A percentile compares a stretch with the other conserved stretches of the same genome.
Evolutionary conservation across 1,284 basidiomycete genomes (phyloP).

Genomic region (Tilletia indica): DNA sequence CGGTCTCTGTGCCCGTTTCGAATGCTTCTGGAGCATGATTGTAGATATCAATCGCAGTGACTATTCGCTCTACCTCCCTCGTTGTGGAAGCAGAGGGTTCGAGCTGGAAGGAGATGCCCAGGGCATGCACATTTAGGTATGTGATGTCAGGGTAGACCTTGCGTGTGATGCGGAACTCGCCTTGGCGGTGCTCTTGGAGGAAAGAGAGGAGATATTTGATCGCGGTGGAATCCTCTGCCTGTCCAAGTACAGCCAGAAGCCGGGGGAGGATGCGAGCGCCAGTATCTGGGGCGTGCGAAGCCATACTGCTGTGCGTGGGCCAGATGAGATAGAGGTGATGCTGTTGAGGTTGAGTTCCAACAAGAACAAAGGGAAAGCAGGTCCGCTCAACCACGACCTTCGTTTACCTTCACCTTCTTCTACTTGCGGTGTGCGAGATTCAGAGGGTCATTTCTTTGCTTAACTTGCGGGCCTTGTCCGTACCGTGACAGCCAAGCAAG

Average conservation of each 20-base stretch:
- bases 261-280: not conserved
- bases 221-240: not conserved
- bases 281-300: not conserved
- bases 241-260: not conserved
- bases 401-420: too few species aligned
- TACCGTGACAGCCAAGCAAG: too few species aligned
- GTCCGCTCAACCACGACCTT: too few species aligned
- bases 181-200: not conserved
- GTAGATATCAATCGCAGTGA: conserved; percentile 18
- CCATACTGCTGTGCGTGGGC: not conserved
- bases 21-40: not conserved
- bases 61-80: not conserved
- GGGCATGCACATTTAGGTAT: conserved; percentile 11
- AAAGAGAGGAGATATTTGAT: not conserved
- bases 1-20: not conserved
- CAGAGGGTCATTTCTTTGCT: too few species aligned
- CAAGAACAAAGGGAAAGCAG: not conserved
- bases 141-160: conserved; percentile 4
- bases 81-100: not conserved
- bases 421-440: too few species aligned
- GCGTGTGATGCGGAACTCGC: not conserved
- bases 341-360: too few species aligned
- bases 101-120: conserved; percentile 18
- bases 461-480: too few species aligned
- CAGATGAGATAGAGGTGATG: conserved; percentile 1